Conservation (phyloP, 805 yeast genomes). For the Saturnispora bothae region DNA sequence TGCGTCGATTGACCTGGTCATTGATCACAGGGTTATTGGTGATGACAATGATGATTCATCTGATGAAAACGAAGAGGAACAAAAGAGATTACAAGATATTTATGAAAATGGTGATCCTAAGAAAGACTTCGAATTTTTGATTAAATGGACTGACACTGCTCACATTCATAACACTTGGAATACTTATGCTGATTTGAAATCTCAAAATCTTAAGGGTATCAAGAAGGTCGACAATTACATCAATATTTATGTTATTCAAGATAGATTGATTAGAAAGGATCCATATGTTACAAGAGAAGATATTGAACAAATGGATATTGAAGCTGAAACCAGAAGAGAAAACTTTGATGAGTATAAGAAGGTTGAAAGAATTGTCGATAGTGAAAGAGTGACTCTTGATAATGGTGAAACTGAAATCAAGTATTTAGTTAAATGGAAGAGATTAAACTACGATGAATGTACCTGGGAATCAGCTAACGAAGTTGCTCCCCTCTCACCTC, state of each 20-base stretch:
- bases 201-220: constrained; percentile 49
- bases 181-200: constrained; percentile 41
- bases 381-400: constrained; percentile 57
- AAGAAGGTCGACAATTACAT: constrained; percentile 87
- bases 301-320: constrained; percentile 86
- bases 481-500: constrained; percentile 76
- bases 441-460: constrained; percentile 88
- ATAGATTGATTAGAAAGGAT: constrained; percentile 67
- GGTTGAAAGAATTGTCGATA: constrained; percentile 84
- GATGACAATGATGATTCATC: constrained; percentile 16
- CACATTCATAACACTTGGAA: constrained; percentile 97
- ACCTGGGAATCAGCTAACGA: constrained; percentile 93
- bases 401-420: constrained; percentile 58
- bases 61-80: constrained; percentile 26
- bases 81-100: constrained; percentile 14
- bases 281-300: constrained; percentile 83
- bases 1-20: constrained; percentile 31
- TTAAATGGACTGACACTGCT: constrained; percentile 83
- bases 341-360: constrained; percentile 73
- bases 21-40: constrained; percentile 42
- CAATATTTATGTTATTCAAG: constrained; percentile 61
- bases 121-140: constrained; percentile 44
- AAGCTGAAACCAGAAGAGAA: constrained; percentile 74
- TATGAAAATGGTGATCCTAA: constrained; percentile 37
- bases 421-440: constrained; percentile 87